These are phyloP conservation scores for Hypoxylon sp. DNA, from an alignment of 2,329 filamentous ascomycete genomes.

Conservation along the genomic window DNA sequence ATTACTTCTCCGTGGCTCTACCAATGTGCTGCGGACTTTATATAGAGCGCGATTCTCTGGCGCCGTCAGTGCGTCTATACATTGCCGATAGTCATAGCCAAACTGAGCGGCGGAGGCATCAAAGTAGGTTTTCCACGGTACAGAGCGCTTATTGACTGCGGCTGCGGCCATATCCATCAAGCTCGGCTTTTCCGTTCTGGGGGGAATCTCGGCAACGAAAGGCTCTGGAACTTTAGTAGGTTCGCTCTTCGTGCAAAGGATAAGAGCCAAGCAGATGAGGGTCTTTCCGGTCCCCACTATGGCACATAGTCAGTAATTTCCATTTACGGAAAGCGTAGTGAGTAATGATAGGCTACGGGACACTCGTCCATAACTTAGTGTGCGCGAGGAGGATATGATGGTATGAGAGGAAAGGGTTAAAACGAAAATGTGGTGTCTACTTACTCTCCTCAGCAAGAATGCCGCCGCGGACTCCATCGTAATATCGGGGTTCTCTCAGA, in stretches of 20 bases:
- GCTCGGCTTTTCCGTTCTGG: conserved; percentile 64
- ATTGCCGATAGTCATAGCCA: conserved; percentile 68
- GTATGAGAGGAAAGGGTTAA: neutral
- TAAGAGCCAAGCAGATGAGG: conserved; percentile 82
- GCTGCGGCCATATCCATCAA: conserved; percentile 85
- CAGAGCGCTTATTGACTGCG: conserved; percentile 73
- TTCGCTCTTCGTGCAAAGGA: conserved; percentile 81
- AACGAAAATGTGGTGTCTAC: conserved; percentile 9
- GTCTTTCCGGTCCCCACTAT: conserved; percentile 85
- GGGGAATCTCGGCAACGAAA: conserved; percentile 63
- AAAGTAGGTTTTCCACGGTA: conserved; percentile 80
- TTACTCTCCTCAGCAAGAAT: conserved; percentile 80
- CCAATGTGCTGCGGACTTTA: conserved; percentile 61
- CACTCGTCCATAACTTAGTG: neutral
- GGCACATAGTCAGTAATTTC: conserved; percentile 27
- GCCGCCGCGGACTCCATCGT: conserved; percentile 82
- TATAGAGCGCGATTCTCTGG: conserved; percentile 71
- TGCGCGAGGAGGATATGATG: neutral
- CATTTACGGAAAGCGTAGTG: conserved; percentile 8
- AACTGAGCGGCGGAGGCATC: conserved; percentile 62
- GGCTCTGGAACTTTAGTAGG: conserved; percentile 74
- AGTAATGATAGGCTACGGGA: neutral
- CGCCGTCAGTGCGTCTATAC: conserved; percentile 67
- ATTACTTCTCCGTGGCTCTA: conserved; percentile 57
- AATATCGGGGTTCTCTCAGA: conserved; percentile 76